Evolutionary conservation across 2,329 filamentous ascomycete genomes (phyloP).

Genomic region (Paraphaeosphaeria minitans): DNA sequence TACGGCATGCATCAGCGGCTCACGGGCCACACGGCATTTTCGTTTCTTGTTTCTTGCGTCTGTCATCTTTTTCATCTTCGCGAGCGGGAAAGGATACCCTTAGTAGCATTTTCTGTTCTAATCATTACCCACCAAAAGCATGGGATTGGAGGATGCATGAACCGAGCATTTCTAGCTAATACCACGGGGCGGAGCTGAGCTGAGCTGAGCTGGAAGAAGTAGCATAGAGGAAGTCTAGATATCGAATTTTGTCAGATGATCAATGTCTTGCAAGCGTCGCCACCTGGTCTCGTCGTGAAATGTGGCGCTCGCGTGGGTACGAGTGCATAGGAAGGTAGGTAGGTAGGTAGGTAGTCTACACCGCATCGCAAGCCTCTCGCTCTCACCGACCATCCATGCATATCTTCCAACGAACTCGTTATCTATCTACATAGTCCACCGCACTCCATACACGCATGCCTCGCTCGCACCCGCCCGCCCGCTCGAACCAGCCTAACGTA

Average conservation of each 20-base stretch:
- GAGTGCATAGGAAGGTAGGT: too few relatives aligned
- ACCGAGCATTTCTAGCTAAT: not conserved
- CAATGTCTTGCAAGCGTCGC: not conserved
- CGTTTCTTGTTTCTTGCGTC: not conserved
- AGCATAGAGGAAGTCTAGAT: not conserved
- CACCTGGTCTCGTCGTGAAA: not conserved
- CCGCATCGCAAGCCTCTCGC: not conserved
- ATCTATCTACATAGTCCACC: too few relatives aligned
- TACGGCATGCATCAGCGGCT: not conserved
- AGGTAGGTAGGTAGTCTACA: not conserved
- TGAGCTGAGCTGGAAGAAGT: not conserved
- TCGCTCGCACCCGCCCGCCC: not conserved
- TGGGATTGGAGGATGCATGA: not conserved
- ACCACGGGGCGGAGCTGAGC: not conserved
- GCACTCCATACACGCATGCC: too few relatives aligned
- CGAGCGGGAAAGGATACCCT: conserved; percentile 6
- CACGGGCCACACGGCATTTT: not conserved
- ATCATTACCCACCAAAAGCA: not conserved
- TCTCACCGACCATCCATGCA: not conserved
- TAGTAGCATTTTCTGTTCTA: conserved; percentile 1
- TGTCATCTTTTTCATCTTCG: not conserved
- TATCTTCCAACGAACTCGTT: not conserved
- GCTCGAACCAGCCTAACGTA: not conserved
- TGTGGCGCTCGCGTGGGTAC: not conserved
- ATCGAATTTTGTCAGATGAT: too few relatives aligned